A percentile compares a stretch with the other conserved stretches of the same genome.
phyloP scores from a whole-genome alignment of 129 eudicot genomes.

The Sambucus nigra region DNA sequence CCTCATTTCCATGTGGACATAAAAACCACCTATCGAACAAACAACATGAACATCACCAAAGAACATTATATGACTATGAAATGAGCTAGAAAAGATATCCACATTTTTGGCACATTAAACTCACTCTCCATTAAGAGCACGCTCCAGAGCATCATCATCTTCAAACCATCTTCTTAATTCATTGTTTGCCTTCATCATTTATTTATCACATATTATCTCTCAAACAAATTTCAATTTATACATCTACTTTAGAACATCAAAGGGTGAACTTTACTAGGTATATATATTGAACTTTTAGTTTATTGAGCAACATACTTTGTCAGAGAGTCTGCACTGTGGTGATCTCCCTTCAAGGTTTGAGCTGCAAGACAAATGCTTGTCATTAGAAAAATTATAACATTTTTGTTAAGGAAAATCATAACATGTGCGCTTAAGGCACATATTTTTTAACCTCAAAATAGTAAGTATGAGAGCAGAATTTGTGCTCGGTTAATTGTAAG shows the following conservation, averaged over 20 bases:
- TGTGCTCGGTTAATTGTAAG: too few relatives aligned
- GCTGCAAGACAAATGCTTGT: too few relatives aligned
- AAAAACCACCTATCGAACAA: slow-evolving; percentile 74
- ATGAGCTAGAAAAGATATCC: neutral
- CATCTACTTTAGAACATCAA: neutral
- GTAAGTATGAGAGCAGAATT: too few relatives aligned
- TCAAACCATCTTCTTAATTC: slow-evolving; percentile 70
- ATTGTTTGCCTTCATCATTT: slow-evolving; percentile 64
- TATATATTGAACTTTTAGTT: neutral
- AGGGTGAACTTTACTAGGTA: neutral
- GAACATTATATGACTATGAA: neutral
- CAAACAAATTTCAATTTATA: neutral
- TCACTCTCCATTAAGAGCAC: slow-evolving; percentile 84
- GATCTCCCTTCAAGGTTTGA: slow-evolving; percentile 91
- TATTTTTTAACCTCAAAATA: too few relatives aligned
- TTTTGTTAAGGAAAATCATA: too few relatives aligned
- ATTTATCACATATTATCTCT: slow-evolving; percentile 17
- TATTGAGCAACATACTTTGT: slow-evolving; percentile 45
- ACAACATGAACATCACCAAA: neutral
- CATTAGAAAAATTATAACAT: too few relatives aligned
- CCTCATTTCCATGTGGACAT: slow-evolving; percentile 51
- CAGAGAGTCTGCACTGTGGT: slow-evolving; percentile 72
- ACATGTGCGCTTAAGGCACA: too few relatives aligned
- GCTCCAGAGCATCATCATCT: slow-evolving; percentile 95
- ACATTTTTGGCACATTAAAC: slow-evolving; percentile 21